phyloP scores from a whole-genome alignment of 257 asterid genomes.

The Solanum paucissectum region DNA sequence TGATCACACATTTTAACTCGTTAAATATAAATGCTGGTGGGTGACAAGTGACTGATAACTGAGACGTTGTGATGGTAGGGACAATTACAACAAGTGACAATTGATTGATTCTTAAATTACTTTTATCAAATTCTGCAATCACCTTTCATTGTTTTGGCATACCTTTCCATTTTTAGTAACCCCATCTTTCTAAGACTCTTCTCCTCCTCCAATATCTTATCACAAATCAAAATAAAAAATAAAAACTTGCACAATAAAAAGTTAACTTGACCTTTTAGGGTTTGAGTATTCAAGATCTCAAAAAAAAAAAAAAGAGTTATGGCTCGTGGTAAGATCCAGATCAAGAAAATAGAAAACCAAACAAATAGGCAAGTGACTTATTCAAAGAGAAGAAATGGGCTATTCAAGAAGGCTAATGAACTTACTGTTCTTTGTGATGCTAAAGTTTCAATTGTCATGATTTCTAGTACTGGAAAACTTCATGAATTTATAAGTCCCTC shows the following conservation, averaged over 20 bases:
- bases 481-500: conserved; percentile 87
- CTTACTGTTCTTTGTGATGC: conserved; percentile 95
- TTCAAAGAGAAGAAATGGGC: conserved; percentile 94
- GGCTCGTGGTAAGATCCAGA: conserved; percentile 99
- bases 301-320: conserved; percentile 7
- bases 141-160: conserved; percentile 47
- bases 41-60: conserved; percentile 54
- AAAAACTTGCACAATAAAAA: not conserved
- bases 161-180: conserved; percentile 35
- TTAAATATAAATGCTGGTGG: not conserved
- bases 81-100: not conserved
- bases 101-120: conserved; percentile 50
- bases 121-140: conserved; percentile 46
- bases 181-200: conserved; percentile 17
- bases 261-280: not conserved
- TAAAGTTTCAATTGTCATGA: conserved; percentile 72
- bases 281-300: not conserved
- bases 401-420: conserved; percentile 90
- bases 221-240: not conserved
- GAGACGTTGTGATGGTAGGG: conserved; percentile 18
- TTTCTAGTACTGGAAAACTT: conserved; percentile 79
- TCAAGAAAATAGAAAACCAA: conserved; percentile 89
- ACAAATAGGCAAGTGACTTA: conserved; percentile 95
- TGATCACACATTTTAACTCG: not conserved
- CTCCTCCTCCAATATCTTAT: conserved; percentile 8